Conservation (phyloP, 2,329 filamentous ascomycete genomes). For the Alternaria novae-zelandiae region DNA sequence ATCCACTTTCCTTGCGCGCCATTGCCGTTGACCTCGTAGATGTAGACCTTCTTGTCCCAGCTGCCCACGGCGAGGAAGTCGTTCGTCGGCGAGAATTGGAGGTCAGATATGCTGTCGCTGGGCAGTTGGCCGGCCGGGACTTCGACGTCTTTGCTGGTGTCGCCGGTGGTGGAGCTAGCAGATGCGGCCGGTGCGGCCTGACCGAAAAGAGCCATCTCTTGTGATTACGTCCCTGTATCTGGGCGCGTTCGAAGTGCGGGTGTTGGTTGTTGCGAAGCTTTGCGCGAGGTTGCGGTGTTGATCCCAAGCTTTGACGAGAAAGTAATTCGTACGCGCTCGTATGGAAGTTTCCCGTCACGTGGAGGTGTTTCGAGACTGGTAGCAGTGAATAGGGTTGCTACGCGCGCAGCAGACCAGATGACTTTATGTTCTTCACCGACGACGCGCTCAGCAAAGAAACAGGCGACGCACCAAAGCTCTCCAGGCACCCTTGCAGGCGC, state of each 20-base stretch:
- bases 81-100: conserved; percentile 77
- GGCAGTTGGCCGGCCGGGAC: conserved; percentile 71
- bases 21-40: conserved; percentile 89
- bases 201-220: conserved; percentile 67
- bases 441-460: conserved; percentile 28
- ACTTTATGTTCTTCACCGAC: conserved; percentile 18
- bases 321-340: conserved; percentile 13
- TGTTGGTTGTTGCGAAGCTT: conserved; percentile 24
- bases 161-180: conserved; percentile 78
- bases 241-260: conserved; percentile 2
- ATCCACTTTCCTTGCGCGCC: conserved; percentile 83
- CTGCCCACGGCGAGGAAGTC: conserved; percentile 90
- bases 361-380: not conserved
- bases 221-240: conserved; percentile 6
- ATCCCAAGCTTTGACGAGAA: not conserved
- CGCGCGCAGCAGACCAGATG: conserved; percentile 11
- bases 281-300: conserved; percentile 25
- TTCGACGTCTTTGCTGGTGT: conserved; percentile 87
- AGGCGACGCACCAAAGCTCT: conserved; percentile 28
- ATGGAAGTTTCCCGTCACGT: not conserved
- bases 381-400: not conserved
- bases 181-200: conserved; percentile 59
- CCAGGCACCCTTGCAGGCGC: conserved; percentile 38
- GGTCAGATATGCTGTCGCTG: conserved; percentile 86
- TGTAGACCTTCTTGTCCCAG: conserved; percentile 98